Evolutionary conservation across 495 filamentous ascomycete genomes (phyloP), one percentile per base, ranked within the genome.

Genomic region (Penicillium soppii): DNA sequence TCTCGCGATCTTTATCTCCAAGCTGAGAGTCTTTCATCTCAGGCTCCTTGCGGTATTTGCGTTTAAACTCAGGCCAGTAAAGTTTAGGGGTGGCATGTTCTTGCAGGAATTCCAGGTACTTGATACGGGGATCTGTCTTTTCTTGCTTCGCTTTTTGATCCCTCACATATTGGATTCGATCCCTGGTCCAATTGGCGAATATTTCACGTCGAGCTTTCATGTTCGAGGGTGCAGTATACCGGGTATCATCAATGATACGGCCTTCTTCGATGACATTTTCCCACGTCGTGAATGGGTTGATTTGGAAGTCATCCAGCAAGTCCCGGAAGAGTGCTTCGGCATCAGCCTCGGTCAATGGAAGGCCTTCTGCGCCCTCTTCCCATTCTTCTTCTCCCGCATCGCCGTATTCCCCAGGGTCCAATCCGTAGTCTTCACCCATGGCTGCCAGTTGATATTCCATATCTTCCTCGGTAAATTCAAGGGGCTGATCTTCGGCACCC

Each of bases 381-480:
- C 80, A 82, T 23, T 82, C 82, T 25, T 82, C 82, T 15, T 81
- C 76, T 17, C 83, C 80, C 3, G 76, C 80, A 37, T 84, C 79
- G 32, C 87, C 86, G 52, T 85, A 89, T 63, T 91, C 89, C 12
- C 76, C 82, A n/a, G 79, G 79, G 37, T 86, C 83, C 10, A 84
- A 71, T 1, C 80, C 87, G 56, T 92, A 89, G 8, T 89, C 83
- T 54, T 89, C 80, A 36, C 84, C 87, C 90, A 97, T 95, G 8
- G 84, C 83, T 12, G 87, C 87, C 7, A 98, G 76, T 63, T 98
- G 94, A 57, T 87, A 92, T 26, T 88, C 91, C 52, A 98, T 92
- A 63, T 98, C 95, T 36, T 92, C 92, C 63, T 97, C 94, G 21
- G 89, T 88, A 61, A 97, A 97, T 57, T 98, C 94, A 33, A 95